Evolutionary conservation across 768 basidiomycete genomes (phyloP).

Genomic region (Kwoniella botswanensis): DNA sequence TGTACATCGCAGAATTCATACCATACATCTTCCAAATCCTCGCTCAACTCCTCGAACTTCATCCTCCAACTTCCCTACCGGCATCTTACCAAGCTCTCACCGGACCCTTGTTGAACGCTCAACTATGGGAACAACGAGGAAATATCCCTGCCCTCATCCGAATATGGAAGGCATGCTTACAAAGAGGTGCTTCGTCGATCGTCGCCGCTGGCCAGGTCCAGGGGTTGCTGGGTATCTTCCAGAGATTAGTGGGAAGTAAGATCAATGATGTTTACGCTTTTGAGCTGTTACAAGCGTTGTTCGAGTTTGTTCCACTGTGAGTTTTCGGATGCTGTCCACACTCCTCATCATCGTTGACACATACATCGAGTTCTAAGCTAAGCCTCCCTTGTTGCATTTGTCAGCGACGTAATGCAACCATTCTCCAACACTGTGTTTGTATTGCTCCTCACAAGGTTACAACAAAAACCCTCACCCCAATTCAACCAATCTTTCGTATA

Average conservation of each 20-base stretch:
- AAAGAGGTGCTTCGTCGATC: slow-evolving; percentile 72
- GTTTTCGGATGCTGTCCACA: slow-evolving; percentile 52
- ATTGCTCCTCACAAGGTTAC: slow-evolving; percentile 79
- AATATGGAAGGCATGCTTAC: slow-evolving; percentile 80
- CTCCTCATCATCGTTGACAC: too few relatives aligned
- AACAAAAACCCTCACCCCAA: slow-evolving; percentile 84
- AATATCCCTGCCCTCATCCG: slow-evolving; percentile 92
- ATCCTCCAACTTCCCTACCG: slow-evolving; percentile 67
- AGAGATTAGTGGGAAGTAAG: slow-evolving; percentile 84
- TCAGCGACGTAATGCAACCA: slow-evolving; percentile 69
- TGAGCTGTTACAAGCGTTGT: slow-evolving; percentile 79
- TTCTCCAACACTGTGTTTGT: slow-evolving; percentile 77
- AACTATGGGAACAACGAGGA: slow-evolving; percentile 90
- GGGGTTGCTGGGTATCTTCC: slow-evolving; percentile 85
- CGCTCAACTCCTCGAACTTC: slow-evolving; percentile 90
- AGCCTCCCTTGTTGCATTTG: neutral
- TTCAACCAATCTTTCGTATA: slow-evolving; percentile 80
- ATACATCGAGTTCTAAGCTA: neutral
- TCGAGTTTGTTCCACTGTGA: slow-evolving; percentile 75
- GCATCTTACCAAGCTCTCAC: slow-evolving; percentile 77
- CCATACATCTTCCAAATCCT: slow-evolving; percentile 97
- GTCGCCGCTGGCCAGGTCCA: slow-evolving; percentile 72
- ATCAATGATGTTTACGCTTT: slow-evolving; percentile 87
- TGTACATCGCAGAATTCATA: slow-evolving; percentile 74
- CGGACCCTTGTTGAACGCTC: slow-evolving; percentile 79